These are phyloP conservation scores for Chlorella ohadii DNA, from an alignment of 139 green algal genomes.

Conservation along the genomic window DNA sequence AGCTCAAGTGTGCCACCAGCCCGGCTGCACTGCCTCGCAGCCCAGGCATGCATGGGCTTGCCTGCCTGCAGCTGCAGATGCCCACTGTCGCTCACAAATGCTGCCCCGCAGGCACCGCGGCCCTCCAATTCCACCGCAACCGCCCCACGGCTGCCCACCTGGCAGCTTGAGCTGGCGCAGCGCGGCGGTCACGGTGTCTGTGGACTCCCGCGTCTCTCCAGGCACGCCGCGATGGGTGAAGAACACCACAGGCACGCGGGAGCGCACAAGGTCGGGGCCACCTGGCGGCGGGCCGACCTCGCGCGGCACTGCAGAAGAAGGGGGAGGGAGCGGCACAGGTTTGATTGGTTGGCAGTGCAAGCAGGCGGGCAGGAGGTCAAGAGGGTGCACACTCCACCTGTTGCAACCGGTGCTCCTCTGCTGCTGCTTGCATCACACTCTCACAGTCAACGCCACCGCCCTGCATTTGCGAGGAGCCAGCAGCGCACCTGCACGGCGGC, in stretches of 20 bases:
- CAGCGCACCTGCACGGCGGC: conserved; percentile 63
- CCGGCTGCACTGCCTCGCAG: background rate
- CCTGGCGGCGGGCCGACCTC: conserved; percentile 82
- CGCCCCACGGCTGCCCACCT: background rate
- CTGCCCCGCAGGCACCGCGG: background rate
- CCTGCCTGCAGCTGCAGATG: background rate
- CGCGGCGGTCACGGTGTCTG: conserved; percentile 22
- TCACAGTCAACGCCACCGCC: too few species aligned
- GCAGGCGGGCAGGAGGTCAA: background rate
- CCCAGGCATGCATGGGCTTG: background rate
- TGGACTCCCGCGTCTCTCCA: conserved; percentile 62
- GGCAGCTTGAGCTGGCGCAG: conserved; percentile 2
- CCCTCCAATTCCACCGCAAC: too few species aligned
- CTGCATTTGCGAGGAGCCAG: too few species aligned
- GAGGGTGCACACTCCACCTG: too few species aligned
- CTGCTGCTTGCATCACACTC: too few species aligned
- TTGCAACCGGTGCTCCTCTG: too few species aligned
- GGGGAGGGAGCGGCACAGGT: background rate
- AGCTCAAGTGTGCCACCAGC: background rate
- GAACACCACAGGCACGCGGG: conserved; percentile 89
- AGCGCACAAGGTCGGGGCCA: conserved; percentile 60
- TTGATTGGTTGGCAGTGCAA: too few species aligned
- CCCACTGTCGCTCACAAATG: background rate
- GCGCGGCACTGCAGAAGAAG: conserved; percentile 62
- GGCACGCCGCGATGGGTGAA: conserved; percentile 88